Conservation (phyloP, 345 rosid species). For the Gossypioides kirkii region DNA sequence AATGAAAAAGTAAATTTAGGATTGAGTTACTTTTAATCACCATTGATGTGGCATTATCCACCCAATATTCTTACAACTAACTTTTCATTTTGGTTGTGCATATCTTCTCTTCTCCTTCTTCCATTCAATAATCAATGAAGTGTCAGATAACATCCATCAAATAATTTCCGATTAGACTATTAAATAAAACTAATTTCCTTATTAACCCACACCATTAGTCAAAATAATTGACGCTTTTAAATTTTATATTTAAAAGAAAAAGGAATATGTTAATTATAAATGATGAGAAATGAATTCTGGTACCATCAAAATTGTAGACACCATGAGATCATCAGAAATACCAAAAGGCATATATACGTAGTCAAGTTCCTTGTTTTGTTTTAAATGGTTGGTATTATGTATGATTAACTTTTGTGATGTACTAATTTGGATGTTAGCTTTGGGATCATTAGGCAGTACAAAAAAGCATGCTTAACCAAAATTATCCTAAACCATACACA, state of each 20-base stretch:
- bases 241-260: too few species aligned
- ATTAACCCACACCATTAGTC: too few species aligned
- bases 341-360: not conserved
- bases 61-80: not conserved
- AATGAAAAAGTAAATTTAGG: not conserved
- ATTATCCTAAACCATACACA: conserved; percentile 4
- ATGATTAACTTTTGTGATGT: not conserved
- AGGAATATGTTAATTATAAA: not conserved
- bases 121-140: not conserved
- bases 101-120: not conserved
- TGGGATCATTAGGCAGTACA: not conserved
- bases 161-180: too few species aligned
- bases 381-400: not conserved
- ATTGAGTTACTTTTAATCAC: conserved; percentile 5
- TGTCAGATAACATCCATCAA: too few species aligned
- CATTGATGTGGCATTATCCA: not conserved
- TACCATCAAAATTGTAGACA: not conserved
- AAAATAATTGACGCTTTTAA: too few species aligned
- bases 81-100: not conserved
- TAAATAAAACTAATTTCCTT: too few species aligned
- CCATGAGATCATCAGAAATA: not conserved
- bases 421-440: not conserved
- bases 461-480: conserved; percentile 13
- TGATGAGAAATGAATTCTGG: not conserved
- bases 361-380: not conserved